Evolutionary conservation across 495 filamentous ascomycete species (phyloP).

Genomic region (Aspergillus biplanus): DNA sequence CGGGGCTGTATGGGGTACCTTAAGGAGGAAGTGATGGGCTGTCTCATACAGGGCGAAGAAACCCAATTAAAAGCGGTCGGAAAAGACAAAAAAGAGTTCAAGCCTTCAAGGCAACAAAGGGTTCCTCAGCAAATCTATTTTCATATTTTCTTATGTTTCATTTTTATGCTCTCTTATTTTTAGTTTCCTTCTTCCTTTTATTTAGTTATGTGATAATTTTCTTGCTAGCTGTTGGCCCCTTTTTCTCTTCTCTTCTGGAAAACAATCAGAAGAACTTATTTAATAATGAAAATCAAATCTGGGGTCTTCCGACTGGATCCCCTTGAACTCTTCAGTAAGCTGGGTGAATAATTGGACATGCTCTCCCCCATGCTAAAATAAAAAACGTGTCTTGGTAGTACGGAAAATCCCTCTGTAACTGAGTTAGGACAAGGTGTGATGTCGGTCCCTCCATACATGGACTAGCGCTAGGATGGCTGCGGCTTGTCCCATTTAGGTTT

Average conservation of each 20-base stretch:
- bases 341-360: constrained; percentile 12
- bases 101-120: constrained; percentile 1
- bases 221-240: not conserved
- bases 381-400: constrained; percentile 17
- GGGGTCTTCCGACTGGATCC: not conserved
- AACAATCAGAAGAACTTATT: constrained; percentile 1
- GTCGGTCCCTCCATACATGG: not conserved
- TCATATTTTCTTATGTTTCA: not conserved
- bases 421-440: not conserved
- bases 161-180: not conserved
- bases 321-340: not conserved
- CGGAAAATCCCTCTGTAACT: not conserved
- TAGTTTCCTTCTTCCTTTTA: constrained; percentile 7
- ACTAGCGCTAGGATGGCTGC: not conserved
- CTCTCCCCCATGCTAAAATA: constrained; percentile 20
- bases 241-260: constrained; percentile 7
- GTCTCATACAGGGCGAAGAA: not conserved
- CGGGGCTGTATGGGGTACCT: not conserved
- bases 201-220: constrained; percentile 3
- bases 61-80: not conserved
- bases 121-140: not conserved
- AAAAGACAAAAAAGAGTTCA: not conserved
- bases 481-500: not conserved
- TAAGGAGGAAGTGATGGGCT: not conserved
- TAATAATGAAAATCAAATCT: not conserved